Percentiles rank a stretch among this genome's conserved stretches.
Evolutionary conservation across 2,329 filamentous ascomycete species (phyloP).

Genomic region (Periglandula ipomoeae): DNA sequence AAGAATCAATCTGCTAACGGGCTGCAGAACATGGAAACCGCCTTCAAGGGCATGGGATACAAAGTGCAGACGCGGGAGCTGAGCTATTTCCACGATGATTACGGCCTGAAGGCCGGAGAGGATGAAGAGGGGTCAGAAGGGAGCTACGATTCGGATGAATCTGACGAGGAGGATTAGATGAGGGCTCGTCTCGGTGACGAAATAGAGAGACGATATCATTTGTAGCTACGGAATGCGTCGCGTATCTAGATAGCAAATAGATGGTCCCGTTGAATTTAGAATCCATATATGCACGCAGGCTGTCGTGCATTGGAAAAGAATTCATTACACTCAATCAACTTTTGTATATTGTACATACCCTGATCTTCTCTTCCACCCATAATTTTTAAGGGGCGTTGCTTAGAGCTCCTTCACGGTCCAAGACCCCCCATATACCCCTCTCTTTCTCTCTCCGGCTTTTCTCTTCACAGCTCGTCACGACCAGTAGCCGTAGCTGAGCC

Average conservation of each 20-base stretch:
- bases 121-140: slow-evolving; percentile 30
- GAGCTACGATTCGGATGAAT: slow-evolving; percentile 4
- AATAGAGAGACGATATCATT: background rate
- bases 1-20: slow-evolving; percentile 37
- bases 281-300: no score
- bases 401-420: no score
- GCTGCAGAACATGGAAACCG: slow-evolving; percentile 47
- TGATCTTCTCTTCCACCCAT: background rate
- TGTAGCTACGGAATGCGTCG: no score
- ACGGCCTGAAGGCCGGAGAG: slow-evolving; percentile 65
- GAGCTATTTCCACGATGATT: slow-evolving; percentile 79
- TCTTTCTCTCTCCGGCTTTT: background rate
- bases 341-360: background rate
- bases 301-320: no score
- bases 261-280: no score
- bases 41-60: slow-evolving; percentile 70
- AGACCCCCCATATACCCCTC: background rate
- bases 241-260: background rate
- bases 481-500: slow-evolving; percentile 60
- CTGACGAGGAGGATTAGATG: background rate
- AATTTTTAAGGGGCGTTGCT: background rate
- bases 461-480: slow-evolving; percentile 55
- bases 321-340: no score
- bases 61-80: slow-evolving; percentile 65
- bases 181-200: no score